Percentiles rank a stretch among this genome's conserved stretches.
These are phyloP conservation scores for Candida piceae DNA, from an alignment of 805 yeast genomes.

Conservation along the genomic window DNA sequence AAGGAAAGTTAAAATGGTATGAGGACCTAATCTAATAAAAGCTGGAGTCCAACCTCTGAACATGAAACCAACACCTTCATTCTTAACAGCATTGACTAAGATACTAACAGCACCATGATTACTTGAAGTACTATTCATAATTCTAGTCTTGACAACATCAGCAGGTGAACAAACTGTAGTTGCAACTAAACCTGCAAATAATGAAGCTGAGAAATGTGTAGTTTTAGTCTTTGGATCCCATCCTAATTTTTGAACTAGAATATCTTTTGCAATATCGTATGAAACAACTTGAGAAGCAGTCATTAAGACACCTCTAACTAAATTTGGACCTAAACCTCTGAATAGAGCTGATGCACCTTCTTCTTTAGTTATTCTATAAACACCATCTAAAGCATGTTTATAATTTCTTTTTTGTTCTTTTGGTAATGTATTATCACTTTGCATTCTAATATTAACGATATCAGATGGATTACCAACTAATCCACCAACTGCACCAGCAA, in stretches of 20 bases:
- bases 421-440: constrained; percentile 74
- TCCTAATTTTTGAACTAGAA: constrained; percentile 45
- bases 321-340: constrained; percentile 74
- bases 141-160: constrained; percentile 83
- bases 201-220: constrained; percentile 75
- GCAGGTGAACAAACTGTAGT: constrained; percentile 92
- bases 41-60: constrained; percentile 92
- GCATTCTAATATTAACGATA: constrained; percentile 86
- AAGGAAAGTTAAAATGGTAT: constrained; percentile 63
- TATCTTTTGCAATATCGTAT: constrained; percentile 66
- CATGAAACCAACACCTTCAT: constrained; percentile 75
- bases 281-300: constrained; percentile 89
- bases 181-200: constrained; percentile 81
- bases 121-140: constrained; percentile 61
- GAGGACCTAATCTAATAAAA: constrained; percentile 81
- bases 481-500: constrained; percentile 83
- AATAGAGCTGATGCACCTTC: constrained; percentile 60
- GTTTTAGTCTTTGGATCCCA: constrained; percentile 56
- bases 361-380: constrained; percentile 49
- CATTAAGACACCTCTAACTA: constrained; percentile 79
- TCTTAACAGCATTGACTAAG: constrained; percentile 48
- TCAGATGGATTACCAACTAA: constrained; percentile 86
- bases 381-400: constrained; percentile 73
- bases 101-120: constrained; percentile 47
- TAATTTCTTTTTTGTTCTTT: constrained; percentile 63